Base-by-base conservation (phyloP, 805 yeast genomes). In the Candida railenensis region DNA sequence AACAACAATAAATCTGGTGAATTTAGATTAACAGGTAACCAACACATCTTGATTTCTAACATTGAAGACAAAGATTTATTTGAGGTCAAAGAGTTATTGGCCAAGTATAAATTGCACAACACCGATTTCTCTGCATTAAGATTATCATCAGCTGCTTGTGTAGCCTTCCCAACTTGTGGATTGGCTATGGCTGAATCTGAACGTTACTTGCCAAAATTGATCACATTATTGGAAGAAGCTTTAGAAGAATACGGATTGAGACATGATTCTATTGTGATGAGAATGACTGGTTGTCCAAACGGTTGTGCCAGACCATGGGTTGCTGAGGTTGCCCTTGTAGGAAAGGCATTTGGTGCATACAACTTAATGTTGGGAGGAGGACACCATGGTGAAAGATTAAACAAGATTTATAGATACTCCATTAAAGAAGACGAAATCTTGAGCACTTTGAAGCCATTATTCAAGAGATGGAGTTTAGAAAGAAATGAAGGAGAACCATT, bases 261-360 rank as follows among this genome's bases (percentile, higher is more conserved):
- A 62, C 96, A 90, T 59, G 98, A 92, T 68, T 84, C 96, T 5
- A 79, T 92, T 54, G 96, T 90, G 20, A 87, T 92, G 96, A 83
- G 98, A 74, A 91, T 92, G 97, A 92, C 97, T 25, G 98, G 98
- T 47, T 92, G 98, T 78, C 97, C 97, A 46, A 92, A 92, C 66
- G 98, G 98, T 55, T 92, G 98, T 76, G 94, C 98, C 20, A 83
- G 98, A 67, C 98, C 98, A 22, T 92, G 97, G 97, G 72, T 92
- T 43, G 98, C 97, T 3, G 98, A 92, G 67, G 82, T 92, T 48
- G 98, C 97, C 0, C 77, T 90, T 49, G 95, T 92, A 48, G 98
- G 98, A 66, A 92, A 92, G 66, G 97, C 98, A 0, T 82, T 78
- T 53, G 96, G 96, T 44, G 90, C 95, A 15, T 92, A 92, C 71